Evolutionary conservation across 2,329 filamentous ascomycete species (phyloP), one percentile per base, ranked within the genome.

Genomic region (Helminthosporium solani): DNA sequence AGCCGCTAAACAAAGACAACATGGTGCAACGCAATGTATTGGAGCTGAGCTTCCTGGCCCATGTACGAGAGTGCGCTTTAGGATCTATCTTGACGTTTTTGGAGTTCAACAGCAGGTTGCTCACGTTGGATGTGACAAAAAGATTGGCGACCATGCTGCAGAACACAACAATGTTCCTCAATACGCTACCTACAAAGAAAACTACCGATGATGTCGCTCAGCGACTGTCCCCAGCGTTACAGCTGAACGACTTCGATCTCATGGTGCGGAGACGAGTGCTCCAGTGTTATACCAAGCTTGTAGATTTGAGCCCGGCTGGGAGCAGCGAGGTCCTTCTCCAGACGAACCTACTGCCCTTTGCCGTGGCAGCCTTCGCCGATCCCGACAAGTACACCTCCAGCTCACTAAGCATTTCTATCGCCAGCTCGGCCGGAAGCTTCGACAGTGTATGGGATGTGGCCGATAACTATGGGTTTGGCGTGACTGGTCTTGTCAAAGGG

Each of bases 361-460:
- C 91, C 1, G 87, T 96, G 21, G 88, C 90, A 0, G 86, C 92
- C 1, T 97, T 99, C 68, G 90, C 94, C 0, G 91, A 97, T 60
- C 90, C 92, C 0, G 90, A 95, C 47, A 90, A 89, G 60, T 95
- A 95, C 64, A 84, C 84, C 0, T 85, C 88, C 14, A 92, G 84
- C 59, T 92, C 90, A 1, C 70, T 97, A 38, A 95, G 92, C 61
- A 87, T 89, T 12, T 90, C 91, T 0, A 96, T 99, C 61, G 92
- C 92, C 15, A 94, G 86, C 56, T 88, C 91, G 14, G 88, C 90
- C 1, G 90, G 88, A 5, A 87, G 84, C 2, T 96, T 97, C 61
- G 94, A 99, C 60, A 91, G 85, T 1, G 83, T 99, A 31, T 99
- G 94, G 94, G 92, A 97, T 52, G 82, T 96, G 6, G 87, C 85